Evolutionary conservation across 305 asterid genomes (phyloP), one percentile per base, ranked within the genome.

Genomic region (Solanum hybrid): DNA sequence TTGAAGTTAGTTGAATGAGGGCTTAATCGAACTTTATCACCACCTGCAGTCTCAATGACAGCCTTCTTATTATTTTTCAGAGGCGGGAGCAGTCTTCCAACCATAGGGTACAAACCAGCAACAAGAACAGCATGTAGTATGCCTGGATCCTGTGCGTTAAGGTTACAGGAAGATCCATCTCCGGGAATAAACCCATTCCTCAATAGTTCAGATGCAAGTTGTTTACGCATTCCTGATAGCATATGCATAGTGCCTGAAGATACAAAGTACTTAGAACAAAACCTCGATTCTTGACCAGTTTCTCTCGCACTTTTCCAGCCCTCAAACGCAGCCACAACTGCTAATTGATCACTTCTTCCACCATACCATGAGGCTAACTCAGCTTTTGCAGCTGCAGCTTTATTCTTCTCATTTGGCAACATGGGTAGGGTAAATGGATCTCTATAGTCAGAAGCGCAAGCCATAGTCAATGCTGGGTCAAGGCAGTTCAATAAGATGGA

Each of bases 391-490:
- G 93, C 91, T 86, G 92, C 88, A 86, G 99, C 99, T 93, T 42
- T 94, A 91, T 95, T 94, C 93, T 93, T 95, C 76, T 95, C 98
- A 26, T 76, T 73, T 81, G 97, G 98, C 32, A 92, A 91, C 95
- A 96, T 94, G 10, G 99, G 99, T 78, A 95, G 91, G 82, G 94
- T 94, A 91, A 98, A 98, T 56, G 99, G 99, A 88, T 96, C 97
- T 91, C 92, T 93, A 89, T 92, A 92, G 89, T 95, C 98, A n/a
- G 98, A 91, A 86, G 98, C 97, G 90, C 99, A 96, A 73, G 99
- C 99, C 90, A 98, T 89, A 78, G 99, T 98, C 91, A 98, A 91
- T 38, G 99, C 99, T 3, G 98, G 99, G 86, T 94, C 98, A 34
- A 96, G 98, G 85, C 98, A 98, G 91, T 96, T 94, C 93, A 98